Evolutionary conservation across 139 green algal genomes (phyloP), one percentile per base, ranked within the genome.

Genomic region (Coelastrella sp.): DNA sequence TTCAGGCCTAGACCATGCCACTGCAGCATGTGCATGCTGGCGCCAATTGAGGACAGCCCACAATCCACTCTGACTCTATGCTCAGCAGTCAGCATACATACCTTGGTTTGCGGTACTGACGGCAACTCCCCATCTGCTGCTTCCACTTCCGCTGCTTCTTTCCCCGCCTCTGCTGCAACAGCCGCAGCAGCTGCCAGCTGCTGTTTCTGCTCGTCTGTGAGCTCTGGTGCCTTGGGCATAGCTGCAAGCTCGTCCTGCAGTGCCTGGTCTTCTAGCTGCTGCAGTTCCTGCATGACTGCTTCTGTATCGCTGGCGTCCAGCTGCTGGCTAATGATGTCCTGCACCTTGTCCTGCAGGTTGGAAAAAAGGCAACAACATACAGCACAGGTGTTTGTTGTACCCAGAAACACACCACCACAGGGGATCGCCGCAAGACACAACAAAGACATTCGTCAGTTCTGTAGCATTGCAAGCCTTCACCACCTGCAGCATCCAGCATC

Each of bases 71-170:
- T 47, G 32, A 47, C 32, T 47, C 32, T 47, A 47, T 47, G 32
- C 32, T 47, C 47, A 74, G 59, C 54, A 85, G 17, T 58, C 54
- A 22, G 56, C 56, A 68, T 84, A 56, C 80, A 66, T n/a, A 90
- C 86, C 86, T 84, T 85, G 13, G 75, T 85, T 20, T 75, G 32
- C 4, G 91, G 91, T 57, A 85, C 91, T 79, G 78, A 83, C 19
- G 91, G 91, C 56, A 93, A 56, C 59, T 87, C 86, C 71, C 90
- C 85, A 65, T 80, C 84, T 77, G 73, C 85, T 58, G 85, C 85
- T 73, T 47, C 85, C 65, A 17, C 23, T 17, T 23, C 22, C 23
- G 73, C 85, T 77, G 85, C 85, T 73, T 47, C 85, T 79, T 20
- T 8, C 7, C 10, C 22, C 23, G 73, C 85, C 64, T 76, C 85